Percentiles rank a stretch among this genome's conserved stretches.
phyloP scores from a whole-genome alignment of 768 basidiomycete genomes.

The Mycena sanguinolenta region DNA sequence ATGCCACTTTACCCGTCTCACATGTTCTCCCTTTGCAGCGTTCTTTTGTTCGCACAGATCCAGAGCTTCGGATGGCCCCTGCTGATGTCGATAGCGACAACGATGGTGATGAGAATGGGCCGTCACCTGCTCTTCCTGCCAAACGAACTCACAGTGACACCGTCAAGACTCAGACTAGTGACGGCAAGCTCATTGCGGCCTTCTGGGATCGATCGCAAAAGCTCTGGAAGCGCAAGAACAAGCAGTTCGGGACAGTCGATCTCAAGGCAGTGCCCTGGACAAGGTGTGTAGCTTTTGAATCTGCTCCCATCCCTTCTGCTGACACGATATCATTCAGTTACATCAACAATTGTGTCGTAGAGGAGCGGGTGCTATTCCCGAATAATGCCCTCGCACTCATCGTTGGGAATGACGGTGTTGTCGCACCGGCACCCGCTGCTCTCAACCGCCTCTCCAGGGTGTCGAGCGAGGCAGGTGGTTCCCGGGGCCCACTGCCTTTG shows the following conservation, averaged over 20 bases:
- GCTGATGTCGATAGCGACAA: not conserved
- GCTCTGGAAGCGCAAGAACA: not conserved
- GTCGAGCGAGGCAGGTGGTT: no score
- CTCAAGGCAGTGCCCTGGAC: no score
- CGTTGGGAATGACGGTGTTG: no score
- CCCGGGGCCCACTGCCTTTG: no score
- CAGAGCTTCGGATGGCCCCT: not conserved
- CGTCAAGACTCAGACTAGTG: not conserved
- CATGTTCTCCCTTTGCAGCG: not conserved
- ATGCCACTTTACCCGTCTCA: not conserved
- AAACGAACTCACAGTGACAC: constrained; percentile 1
- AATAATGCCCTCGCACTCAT: no score
- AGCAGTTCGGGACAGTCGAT: not conserved
- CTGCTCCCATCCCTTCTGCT: no score
- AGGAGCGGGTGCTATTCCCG: no score
- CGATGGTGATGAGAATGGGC: not conserved
- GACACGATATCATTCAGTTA: no score
- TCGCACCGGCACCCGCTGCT: no score
- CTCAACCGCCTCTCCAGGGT: no score
- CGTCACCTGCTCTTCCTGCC: not conserved
- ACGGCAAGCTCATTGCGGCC: not conserved
- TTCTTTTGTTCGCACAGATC: not conserved
- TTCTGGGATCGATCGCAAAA: not conserved
- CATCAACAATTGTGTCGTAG: no score
- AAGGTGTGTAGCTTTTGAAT: no score